phyloP scores from a whole-genome alignment of 208 protist genomes.

The Acanthamoeba lenticulata region DNA sequence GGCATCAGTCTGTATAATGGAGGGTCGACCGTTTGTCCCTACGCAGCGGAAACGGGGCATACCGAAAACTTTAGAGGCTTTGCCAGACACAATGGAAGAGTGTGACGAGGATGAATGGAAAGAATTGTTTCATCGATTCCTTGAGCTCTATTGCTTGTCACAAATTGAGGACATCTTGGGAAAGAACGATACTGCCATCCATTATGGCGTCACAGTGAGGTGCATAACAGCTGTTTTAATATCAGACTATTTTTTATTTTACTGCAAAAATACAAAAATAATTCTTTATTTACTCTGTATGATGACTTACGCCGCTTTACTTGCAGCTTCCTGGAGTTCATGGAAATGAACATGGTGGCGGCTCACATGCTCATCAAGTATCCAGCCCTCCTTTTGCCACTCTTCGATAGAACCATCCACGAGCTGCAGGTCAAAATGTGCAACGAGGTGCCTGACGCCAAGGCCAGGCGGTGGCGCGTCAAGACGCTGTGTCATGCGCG shows the following conservation, averaged over 20 bases:
- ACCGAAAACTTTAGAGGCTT: neutral
- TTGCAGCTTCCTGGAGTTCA: conserved; percentile 69
- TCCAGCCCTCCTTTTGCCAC: conserved; percentile 73
- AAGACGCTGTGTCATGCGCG: conserved; percentile 71
- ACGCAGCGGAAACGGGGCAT: neutral
- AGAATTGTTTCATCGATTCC: neutral
- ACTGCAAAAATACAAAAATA: neutral
- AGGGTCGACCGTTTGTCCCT: neutral
- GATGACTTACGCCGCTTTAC: neutral
- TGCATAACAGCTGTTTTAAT: neutral
- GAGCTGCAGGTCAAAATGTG: conserved; percentile 68
- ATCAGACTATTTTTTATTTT: neutral
- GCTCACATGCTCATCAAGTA: conserved; percentile 75
- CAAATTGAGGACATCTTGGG: conserved; percentile 10
- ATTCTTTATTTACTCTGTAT: neutral
- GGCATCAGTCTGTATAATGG: neutral
- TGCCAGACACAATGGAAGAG: neutral
- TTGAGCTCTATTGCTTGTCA: neutral
- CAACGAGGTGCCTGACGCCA: conserved; percentile 37
- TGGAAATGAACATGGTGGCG: conserved; percentile 75
- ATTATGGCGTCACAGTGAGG: neutral
- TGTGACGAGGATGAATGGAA: neutral
- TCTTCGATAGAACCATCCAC: conserved; percentile 76
- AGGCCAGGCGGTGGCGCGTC: conserved; percentile 11
- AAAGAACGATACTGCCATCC: neutral